Conservation (phyloP, 208 protist species). For the Zelonia costaricensis region DNA sequence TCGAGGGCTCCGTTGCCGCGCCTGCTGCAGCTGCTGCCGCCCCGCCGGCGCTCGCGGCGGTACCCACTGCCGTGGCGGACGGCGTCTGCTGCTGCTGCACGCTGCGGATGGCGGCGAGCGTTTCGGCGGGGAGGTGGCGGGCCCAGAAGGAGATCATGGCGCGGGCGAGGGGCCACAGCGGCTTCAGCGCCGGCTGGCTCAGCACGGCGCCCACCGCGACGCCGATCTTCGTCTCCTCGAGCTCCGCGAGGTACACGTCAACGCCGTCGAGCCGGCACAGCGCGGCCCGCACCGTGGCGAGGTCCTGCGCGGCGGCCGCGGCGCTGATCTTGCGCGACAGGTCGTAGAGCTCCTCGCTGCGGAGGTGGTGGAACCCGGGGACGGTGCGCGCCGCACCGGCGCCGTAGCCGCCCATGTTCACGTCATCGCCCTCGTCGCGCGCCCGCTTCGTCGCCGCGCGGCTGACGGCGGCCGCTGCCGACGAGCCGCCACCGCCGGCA, state of each 20-base stretch:
- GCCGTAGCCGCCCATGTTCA: not conserved
- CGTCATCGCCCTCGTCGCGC: constrained; percentile 19
- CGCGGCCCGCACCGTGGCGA: constrained; percentile 39
- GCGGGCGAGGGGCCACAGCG: constrained; percentile 65
- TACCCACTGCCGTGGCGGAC: too few species aligned
- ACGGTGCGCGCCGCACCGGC: not conserved
- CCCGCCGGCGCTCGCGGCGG: constrained; percentile 5
- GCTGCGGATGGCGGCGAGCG: constrained; percentile 52
- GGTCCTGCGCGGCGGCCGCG: constrained; percentile 39
- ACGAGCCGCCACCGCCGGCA: not conserved
- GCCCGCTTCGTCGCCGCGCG: constrained; percentile 18
- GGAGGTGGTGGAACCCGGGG: constrained; percentile 20
- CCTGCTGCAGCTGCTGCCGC: constrained; percentile 31
- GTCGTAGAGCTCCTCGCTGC: constrained; percentile 30
- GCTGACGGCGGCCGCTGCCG: constrained; percentile 6
- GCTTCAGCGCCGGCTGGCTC: constrained; percentile 32
- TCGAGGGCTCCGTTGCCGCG: constrained; percentile 15
- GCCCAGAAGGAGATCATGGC: constrained; percentile 81
- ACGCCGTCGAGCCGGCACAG: constrained; percentile 66
- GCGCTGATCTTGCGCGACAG: constrained; percentile 43
- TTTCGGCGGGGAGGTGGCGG: constrained; percentile 57
- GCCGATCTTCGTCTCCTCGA: constrained; percentile 74
- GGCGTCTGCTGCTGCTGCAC: constrained; percentile 46
- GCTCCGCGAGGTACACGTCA: constrained; percentile 47
- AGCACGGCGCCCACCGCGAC: constrained; percentile 71